A percentile compares a stretch with the other conserved stretches of the same genome.
phyloP scores from a whole-genome alignment of 2,329 filamentous ascomycete genomes.

The Hymenoscyphus fructigenus region DNA sequence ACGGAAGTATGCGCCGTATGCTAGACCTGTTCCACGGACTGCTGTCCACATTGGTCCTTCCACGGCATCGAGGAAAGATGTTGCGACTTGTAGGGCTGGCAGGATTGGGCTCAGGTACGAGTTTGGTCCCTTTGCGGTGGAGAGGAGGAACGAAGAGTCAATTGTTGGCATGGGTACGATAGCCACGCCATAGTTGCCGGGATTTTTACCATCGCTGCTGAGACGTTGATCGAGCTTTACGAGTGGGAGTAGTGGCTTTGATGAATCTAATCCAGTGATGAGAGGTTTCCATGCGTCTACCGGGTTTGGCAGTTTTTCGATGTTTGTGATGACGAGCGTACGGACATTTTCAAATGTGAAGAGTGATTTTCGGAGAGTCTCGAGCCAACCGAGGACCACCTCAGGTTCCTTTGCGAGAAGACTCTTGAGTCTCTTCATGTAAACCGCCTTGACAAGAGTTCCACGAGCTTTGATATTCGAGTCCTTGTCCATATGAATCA shows the following conservation, averaged over 20 bases:
- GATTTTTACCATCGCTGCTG: constrained; percentile 69
- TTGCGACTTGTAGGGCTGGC: constrained; percentile 82
- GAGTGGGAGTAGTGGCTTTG: constrained; percentile 64
- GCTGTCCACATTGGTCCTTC: constrained; percentile 95
- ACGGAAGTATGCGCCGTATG: constrained; percentile 81
- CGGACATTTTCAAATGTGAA: constrained; percentile 86
- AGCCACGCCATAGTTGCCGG: constrained; percentile 71
- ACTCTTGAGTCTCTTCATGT: constrained; percentile 81
- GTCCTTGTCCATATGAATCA: constrained; percentile 76
- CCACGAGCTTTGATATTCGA: constrained; percentile 76
- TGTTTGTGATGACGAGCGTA: constrained; percentile 77
- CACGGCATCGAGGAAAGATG: constrained; percentile 87
- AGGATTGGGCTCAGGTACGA: constrained; percentile 75
- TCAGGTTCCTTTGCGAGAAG: constrained; percentile 75
- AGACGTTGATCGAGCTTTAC: constrained; percentile 69
- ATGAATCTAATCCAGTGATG: constrained; percentile 37
- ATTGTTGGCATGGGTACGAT: constrained; percentile 89
- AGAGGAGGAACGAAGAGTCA: constrained; percentile 85
- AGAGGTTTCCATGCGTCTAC: constrained; percentile 77
- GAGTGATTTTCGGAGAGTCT: constrained; percentile 71
- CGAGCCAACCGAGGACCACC: constrained; percentile 73
- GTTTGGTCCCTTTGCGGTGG: constrained; percentile 70
- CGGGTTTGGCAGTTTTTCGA: constrained; percentile 71
- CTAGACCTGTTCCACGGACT: constrained; percentile 87
- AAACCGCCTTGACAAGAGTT: constrained; percentile 82